phyloP scores from a whole-genome alignment of 2,329 filamentous ascomycete species.

The Trematosphaeria pertusa region DNA sequence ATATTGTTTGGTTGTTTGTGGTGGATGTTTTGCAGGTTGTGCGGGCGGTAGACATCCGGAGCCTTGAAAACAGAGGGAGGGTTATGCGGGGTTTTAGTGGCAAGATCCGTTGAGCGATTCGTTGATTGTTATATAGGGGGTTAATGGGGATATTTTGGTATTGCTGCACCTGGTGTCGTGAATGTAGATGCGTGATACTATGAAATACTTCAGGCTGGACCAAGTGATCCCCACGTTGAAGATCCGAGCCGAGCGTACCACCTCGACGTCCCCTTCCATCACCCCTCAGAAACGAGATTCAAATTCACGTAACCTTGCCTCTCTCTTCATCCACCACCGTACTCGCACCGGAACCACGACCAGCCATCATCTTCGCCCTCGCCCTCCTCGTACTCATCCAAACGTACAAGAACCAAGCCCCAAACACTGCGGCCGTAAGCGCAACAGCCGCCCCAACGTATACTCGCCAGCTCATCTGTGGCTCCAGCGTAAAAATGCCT shows the following conservation, averaged over 20 bases:
- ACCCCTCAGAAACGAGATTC: no score
- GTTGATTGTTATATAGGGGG: conserved; percentile 18
- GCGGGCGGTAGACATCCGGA: neutral
- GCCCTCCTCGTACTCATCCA: neutral
- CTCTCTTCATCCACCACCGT: no score
- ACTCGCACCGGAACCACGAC: no score
- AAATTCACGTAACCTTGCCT: no score
- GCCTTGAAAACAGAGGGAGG: neutral
- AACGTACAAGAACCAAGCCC: neutral
- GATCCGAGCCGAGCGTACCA: no score
- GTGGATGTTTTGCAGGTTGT: conserved; percentile 17
- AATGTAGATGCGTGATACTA: no score
- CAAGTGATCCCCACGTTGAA: no score
- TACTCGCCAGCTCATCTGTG: neutral
- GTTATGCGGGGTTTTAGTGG: conserved; percentile 13
- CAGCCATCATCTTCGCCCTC: no score
- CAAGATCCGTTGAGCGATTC: conserved; percentile 23
- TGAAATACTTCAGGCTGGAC: no score
- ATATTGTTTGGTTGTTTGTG: conserved; percentile 19
- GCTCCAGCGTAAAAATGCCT: neutral
- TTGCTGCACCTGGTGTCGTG: no score
- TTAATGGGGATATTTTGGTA: no score
- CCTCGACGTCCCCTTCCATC: no score
- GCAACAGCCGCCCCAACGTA: neutral
- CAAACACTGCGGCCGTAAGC: neutral